Percentiles rank a stretch among this genome's conserved stretches.
phyloP scores from a whole-genome alignment of 495 filamentous ascomycete genomes.

The Patellaria atrata region DNA sequence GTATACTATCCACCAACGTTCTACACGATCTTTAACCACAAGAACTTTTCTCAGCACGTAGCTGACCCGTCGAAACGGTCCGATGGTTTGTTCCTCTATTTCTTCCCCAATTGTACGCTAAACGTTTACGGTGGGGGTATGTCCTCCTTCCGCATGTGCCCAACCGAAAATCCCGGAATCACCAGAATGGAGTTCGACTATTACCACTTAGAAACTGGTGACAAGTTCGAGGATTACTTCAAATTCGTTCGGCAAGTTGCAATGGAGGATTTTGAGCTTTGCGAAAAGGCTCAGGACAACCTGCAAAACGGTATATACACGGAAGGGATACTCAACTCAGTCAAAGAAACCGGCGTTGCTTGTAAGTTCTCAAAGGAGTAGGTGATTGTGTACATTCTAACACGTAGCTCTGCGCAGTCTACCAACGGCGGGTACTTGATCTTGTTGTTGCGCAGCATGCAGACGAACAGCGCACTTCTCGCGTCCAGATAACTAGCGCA shows the following conservation, averaged over 20 bases:
- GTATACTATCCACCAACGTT: conserved; percentile 44
- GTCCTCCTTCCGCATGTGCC: conserved; percentile 45
- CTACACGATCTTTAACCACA: conserved; percentile 41
- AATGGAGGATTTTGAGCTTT: conserved; percentile 45
- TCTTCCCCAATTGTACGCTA: conserved; percentile 47
- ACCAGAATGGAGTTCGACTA: conserved; percentile 52
- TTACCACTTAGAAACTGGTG: conserved; percentile 38
- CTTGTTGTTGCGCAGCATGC: conserved; percentile 37
- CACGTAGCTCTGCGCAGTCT: conserved; percentile 26
- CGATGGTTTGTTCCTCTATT: conserved; percentile 44
- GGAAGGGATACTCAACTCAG: conserved; percentile 44
- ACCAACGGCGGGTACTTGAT: conserved; percentile 41
- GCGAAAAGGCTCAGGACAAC: conserved; percentile 44
- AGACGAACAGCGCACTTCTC: conserved; percentile 19
- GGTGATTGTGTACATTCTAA: background rate
- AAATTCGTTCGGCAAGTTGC: conserved; percentile 47
- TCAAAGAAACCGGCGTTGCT: conserved; percentile 43
- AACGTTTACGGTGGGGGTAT: conserved; percentile 49
- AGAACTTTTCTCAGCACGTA: conserved; percentile 45
- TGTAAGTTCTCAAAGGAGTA: conserved; percentile 27
- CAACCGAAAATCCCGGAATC: conserved; percentile 36
- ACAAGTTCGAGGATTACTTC: conserved; percentile 45
- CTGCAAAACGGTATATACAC: conserved; percentile 40
- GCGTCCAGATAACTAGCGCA: no score
- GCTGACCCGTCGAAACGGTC: conserved; percentile 41